Percentiles rank a stretch among this genome's conserved stretches.
These are phyloP conservation scores for Pulveroboletus sp. DNA, from an alignment of 768 basidiomycete genomes.

Conservation along the genomic window DNA sequence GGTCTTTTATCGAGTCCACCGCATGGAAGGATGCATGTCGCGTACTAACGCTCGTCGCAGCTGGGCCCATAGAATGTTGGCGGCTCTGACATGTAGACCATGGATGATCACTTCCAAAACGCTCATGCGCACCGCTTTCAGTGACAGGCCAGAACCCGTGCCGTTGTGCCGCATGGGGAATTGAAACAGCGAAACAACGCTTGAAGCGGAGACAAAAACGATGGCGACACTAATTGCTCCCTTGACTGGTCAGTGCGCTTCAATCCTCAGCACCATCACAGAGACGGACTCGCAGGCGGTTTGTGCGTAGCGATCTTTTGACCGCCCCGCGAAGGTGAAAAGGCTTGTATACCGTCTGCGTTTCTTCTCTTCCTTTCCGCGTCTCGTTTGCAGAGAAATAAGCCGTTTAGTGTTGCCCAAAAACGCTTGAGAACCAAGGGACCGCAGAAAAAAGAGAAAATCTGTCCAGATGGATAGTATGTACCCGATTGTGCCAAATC, in stretches of 20 bases:
- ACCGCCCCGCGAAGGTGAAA: constrained; percentile 38
- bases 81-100: constrained; percentile 9
- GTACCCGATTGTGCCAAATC: constrained; percentile 43
- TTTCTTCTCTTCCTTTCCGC: constrained; percentile 35
- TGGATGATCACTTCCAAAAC: constrained; percentile 22
- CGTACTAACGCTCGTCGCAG: not conserved
- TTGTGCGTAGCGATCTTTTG: constrained; percentile 33
- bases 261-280: constrained; percentile 38
- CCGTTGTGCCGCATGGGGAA: constrained; percentile 25
- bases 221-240: constrained; percentile 23
- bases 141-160: constrained; percentile 11
- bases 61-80: not conserved
- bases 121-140: constrained; percentile 22
- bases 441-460: constrained; percentile 38
- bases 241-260: constrained; percentile 31
- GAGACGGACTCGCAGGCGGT: constrained; percentile 38
- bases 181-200: constrained; percentile 23
- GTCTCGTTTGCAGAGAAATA: constrained; percentile 42
- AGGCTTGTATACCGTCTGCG: constrained; percentile 37
- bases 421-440: constrained; percentile 40
- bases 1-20: not conserved
- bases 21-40: not conserved
- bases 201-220: constrained; percentile 27
- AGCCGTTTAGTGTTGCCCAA: constrained; percentile 42
- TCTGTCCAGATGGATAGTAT: constrained; percentile 42